Conservation (phyloP, 345 rosid species). For the Hibiscus trionum region DNA sequence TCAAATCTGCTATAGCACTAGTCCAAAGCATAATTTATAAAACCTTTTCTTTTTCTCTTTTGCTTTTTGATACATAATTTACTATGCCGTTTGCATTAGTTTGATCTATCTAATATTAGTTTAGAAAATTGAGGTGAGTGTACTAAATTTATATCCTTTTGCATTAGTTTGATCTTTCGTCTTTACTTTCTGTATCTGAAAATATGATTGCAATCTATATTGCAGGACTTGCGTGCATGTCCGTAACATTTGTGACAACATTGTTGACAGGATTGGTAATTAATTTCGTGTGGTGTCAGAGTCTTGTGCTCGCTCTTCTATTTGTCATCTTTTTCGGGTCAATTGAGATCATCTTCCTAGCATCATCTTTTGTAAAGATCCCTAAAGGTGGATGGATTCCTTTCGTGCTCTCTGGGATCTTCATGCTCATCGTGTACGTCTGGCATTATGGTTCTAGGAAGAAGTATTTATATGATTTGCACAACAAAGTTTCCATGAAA, state of each 20-base stretch:
- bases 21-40: neutral
- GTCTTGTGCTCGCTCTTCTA: slow-evolving; percentile 37
- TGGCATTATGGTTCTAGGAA: slow-evolving; percentile 83
- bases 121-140: neutral
- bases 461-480: slow-evolving; percentile 71
- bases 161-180: neutral
- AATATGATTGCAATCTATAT: slow-evolving; percentile 10
- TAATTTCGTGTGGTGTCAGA: slow-evolving; percentile 61
- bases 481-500: slow-evolving; percentile 78
- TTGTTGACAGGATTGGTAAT: slow-evolving; percentile 65
- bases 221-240: slow-evolving; percentile 75
- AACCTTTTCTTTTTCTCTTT: neutral
- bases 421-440: slow-evolving; percentile 47
- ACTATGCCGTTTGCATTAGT: neutral
- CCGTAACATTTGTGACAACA: slow-evolving; percentile 57
- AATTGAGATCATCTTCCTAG: slow-evolving; percentile 58
- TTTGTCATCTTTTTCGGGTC: slow-evolving; percentile 58
- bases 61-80: neutral
- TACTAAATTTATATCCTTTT: neutral
- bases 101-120: neutral
- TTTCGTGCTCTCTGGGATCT: slow-evolving; percentile 48
- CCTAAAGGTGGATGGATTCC: slow-evolving; percentile 78
- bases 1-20: neutral
- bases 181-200: neutral
- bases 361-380: slow-evolving; percentile 51